Base-by-base conservation (phyloP, 805 yeast genomes). In the Teunomyces aglyptinius region DNA sequence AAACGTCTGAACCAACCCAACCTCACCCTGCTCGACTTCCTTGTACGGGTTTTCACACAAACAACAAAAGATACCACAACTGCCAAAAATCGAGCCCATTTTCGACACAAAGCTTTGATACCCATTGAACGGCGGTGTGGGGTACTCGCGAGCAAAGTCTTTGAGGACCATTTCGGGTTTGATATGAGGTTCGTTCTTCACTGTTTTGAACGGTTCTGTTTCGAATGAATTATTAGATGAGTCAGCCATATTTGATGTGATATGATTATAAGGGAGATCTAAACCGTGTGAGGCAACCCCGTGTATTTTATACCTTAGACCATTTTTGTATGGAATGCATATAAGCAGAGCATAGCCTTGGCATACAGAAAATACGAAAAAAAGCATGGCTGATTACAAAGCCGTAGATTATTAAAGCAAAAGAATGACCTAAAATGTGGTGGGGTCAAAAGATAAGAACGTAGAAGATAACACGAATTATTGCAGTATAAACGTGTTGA, bases 1-100 rank as follows among this genome's bases (percentile, higher is more conserved):
- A 58, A 82, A 84, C 33, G 76, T 74, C 45, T 85, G 83, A 43
- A 84, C 70, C 47, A 84, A 71, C 11, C 89, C 90, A 46, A 84
- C 89, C 48, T 77, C 68, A 58, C 90, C 90, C 65, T 84, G 87
- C 22, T 73, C 60, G 22, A 84, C 86, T 29, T 72, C 68, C 55
- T 74, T 68, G 67, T 78, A 84, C 6, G 88, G 88, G 58, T 81
- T 82, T 6, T 75, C 62, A 57, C 85, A 81, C 44, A 72, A 57
- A 55, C 77, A 82, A 53, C 89, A 83, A 54, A 78, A 68, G 20
- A 75, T 61, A 43, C 87, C 87, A 44, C 76, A 63, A 4, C 62
- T 55, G 31, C 89, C 89, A 54, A 78, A 70, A 31, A 68, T 48
- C 8, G 43, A 45, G 31, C 89, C 89, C 47, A 69, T 44, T 0